Conservation (phyloP, 306 rosid genomes). For the Quercus suber region DNA sequence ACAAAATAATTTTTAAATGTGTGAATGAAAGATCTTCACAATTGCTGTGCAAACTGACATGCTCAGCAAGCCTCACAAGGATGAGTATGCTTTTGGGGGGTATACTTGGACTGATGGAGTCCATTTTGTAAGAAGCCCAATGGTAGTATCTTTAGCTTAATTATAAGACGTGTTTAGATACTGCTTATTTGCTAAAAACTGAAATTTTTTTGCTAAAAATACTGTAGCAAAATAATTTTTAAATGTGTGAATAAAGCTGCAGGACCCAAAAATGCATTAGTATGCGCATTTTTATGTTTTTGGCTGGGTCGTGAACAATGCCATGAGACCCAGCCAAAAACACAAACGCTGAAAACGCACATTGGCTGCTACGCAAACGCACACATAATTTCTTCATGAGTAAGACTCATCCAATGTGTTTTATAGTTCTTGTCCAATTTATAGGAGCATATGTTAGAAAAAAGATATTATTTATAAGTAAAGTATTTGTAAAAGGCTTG, state of each 20-base stretch:
- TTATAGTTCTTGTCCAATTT: slow-evolving; percentile 5
- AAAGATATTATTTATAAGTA: not conserved
- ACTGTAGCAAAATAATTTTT: no score
- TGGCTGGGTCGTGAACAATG: accelerated
- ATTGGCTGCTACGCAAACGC: no score
- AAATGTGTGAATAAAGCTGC: accelerated
- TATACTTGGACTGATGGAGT: slow-evolving; percentile 54
- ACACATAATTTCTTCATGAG: not conserved
- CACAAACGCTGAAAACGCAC: accelerated
- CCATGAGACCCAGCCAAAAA: no score
- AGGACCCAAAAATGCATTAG: no score
- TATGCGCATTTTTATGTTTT: no score
- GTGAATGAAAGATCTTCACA: slow-evolving; percentile 51
- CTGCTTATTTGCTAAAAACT: no score
- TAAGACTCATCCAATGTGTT: not conserved
- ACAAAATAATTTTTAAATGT: no score
- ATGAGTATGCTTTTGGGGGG: slow-evolving; percentile 65
- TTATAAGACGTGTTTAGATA: no score
- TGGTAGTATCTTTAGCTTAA: slow-evolving; percentile 61
- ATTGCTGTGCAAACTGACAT: slow-evolving; percentile 44
- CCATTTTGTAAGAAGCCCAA: slow-evolving; percentile 59
- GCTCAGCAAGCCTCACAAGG: slow-evolving; percentile 12
- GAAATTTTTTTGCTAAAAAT: accelerated
- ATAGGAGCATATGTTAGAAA: slow-evolving; percentile 13
- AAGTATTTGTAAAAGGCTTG: not conserved